phyloP scores from a whole-genome alignment of 2,329 filamentous ascomycete genomes.

The Beauveria pseudobassiana region DNA sequence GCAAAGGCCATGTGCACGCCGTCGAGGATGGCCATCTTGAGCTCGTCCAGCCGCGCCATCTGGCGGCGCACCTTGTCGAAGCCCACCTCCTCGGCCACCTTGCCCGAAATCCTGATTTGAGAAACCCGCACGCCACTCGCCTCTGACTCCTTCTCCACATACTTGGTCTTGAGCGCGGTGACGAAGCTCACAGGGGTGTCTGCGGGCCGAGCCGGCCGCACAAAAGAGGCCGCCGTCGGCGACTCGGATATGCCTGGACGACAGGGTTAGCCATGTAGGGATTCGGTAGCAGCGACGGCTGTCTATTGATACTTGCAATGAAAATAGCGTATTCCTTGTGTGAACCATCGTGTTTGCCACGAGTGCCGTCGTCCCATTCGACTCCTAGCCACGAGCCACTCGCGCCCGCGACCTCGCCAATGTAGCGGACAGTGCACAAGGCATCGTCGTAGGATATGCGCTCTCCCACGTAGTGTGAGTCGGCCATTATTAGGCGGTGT shows the following conservation, averaged over 20 bases:
- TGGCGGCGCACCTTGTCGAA: constrained; percentile 86
- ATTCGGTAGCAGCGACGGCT: background rate
- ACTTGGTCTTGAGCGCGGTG: constrained; percentile 74
- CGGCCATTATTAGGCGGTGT: constrained; percentile 27
- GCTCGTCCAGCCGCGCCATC: constrained; percentile 68
- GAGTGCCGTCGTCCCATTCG: constrained; percentile 84
- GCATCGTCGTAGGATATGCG: constrained; percentile 72
- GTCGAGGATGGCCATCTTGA: constrained; percentile 78
- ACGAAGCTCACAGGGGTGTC: constrained; percentile 68
- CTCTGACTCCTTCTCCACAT: constrained; percentile 46
- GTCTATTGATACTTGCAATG: constrained; percentile 48
- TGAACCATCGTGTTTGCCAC: constrained; percentile 87
- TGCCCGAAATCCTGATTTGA: constrained; percentile 64
- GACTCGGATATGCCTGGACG: constrained; percentile 50
- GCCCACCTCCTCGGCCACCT: constrained; percentile 86
- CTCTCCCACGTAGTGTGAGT: constrained; percentile 51
- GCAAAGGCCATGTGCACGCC: constrained; percentile 53
- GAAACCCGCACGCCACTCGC: constrained; percentile 10
- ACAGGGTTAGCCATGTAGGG: background rate
- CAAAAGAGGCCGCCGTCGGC: constrained; percentile 74
- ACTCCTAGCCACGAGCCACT: constrained; percentile 82
- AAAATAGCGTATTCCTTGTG: constrained; percentile 75
- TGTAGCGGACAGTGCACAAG: constrained; percentile 77
- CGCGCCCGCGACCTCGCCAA: constrained; percentile 69
- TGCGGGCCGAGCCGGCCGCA: constrained; percentile 65